These are phyloP conservation scores for Syzygium aqueum DNA, from an alignment of 345 rosid genomes.

Conservation along the genomic window DNA sequence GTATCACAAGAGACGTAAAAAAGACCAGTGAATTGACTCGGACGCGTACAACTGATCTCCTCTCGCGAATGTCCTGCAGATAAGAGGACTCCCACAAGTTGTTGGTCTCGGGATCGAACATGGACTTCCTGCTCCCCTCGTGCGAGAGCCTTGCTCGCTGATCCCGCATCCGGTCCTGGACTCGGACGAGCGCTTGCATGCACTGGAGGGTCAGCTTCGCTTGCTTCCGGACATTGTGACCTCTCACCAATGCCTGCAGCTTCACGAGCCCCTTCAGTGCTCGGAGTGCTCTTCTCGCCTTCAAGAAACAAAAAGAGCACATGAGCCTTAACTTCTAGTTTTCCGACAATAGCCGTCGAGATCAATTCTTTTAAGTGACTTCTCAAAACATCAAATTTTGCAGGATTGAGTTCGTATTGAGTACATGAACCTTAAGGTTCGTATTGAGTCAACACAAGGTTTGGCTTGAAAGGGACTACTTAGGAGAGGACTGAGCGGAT, in stretches of 20 bases:
- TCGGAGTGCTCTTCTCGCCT: constrained; percentile 84
- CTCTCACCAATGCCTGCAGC: constrained; percentile 93
- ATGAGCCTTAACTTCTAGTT: background rate
- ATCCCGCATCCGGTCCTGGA: constrained; percentile 57
- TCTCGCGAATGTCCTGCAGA: constrained; percentile 54
- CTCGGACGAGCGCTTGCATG: constrained; percentile 74
- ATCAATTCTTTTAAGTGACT: background rate
- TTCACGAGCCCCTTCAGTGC: constrained; percentile 84
- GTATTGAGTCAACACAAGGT: background rate
- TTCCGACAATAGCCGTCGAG: background rate
- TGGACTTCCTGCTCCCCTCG: constrained; percentile 38
- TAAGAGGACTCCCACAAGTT: constrained; percentile 44
- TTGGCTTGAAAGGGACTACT: background rate
- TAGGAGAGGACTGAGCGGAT: background rate
- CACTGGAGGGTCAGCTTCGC: constrained; percentile 66
- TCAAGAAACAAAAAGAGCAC: background rate
- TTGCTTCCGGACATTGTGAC: constrained; percentile 74
- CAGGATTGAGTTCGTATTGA: background rate
- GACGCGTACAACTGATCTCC: constrained; percentile 36
- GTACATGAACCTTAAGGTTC: background rate
- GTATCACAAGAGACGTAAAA: background rate
- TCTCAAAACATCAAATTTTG: background rate
- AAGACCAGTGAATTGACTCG: background rate
- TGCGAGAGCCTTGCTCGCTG: constrained; percentile 42
- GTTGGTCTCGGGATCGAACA: constrained; percentile 33